Evolutionary conservation across 371 early-diverging fungal species (phyloP), one percentile per base, ranked within the genome.

Genomic region (Mucor saturninus): DNA sequence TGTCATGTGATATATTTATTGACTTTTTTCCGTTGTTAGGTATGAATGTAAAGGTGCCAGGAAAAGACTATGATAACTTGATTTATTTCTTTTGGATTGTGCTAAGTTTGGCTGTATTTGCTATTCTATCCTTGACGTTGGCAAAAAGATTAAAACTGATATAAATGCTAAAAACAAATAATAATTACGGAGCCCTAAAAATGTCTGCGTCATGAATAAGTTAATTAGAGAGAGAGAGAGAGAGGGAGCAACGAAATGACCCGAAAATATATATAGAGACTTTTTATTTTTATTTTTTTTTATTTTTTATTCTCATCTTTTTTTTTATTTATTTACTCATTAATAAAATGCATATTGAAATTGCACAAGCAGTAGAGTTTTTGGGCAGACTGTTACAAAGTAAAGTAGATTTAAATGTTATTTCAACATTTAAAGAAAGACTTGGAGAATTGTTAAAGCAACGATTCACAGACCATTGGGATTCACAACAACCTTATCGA

Each of bases 1-100:
- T 49, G 49, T 35, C 49, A 49, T 21, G 48, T 43, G 45, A 30
- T 9, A 26, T 40, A 0, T 37, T 2, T 30, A 62, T 4, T 38
- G 8, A 40, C 1, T 30, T 39, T 46, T 52, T 29, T 13, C 21
- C 21, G 21, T 21, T 56, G 14, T 50, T 15, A 79, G 87, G 87
- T 4, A 86, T 88, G 76, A 95, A 95, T 67, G 93, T 94, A 50
- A 82, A 79, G 35, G 90, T 88, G 0, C 90, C 91, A n/a, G 87
- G 90, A 0, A 86, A 85, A 56, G 86, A 86, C 39, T 71, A 74
- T 46, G 81, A 79, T 50, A 70, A 76, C 56, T 48, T 79, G 21
- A 54, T 74, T 5, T 79, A 74, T 43, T 79, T 79, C 54, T 80
- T 73, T 49, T 76, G 77, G 75, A 75, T 80, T n/a, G 63, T 76